A percentile compares a stretch with the other conserved stretches of the same genome.
phyloP scores from a whole-genome alignment of 2,329 filamentous ascomycete genomes.

The Sporothrix humicola region DNA sequence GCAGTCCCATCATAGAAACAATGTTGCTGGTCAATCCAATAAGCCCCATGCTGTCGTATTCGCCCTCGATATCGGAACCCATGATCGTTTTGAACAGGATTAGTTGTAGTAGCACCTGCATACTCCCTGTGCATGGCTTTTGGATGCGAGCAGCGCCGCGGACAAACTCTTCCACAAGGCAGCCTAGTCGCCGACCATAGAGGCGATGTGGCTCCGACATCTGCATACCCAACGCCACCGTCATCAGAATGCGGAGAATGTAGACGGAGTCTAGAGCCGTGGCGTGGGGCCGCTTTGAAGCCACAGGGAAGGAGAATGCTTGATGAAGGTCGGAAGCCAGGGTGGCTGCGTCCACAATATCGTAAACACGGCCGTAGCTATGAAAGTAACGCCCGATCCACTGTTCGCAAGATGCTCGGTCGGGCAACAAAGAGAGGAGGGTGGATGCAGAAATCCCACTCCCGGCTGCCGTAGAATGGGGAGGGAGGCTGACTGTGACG shows the following conservation, averaged over 20 bases:
- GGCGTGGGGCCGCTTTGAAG: background rate
- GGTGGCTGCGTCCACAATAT: slow-evolving; percentile 19
- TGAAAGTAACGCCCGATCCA: slow-evolving; percentile 30
- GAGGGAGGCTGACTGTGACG: background rate
- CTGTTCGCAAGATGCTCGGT: slow-evolving; percentile 24
- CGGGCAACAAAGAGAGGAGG: slow-evolving; percentile 23
- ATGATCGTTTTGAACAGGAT: slow-evolving; percentile 27
- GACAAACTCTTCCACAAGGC: slow-evolving; percentile 28
- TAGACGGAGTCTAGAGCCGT: slow-evolving; percentile 24
- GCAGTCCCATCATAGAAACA: slow-evolving; percentile 38
- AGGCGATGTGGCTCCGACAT: slow-evolving; percentile 29
- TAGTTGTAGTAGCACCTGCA: slow-evolving; percentile 30
- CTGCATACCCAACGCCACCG: slow-evolving; percentile 33
- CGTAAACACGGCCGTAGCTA: slow-evolving; percentile 28
- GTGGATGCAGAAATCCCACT: background rate
- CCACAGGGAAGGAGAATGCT: background rate
- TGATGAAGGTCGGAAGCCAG: slow-evolving; percentile 22
- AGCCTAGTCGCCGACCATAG: slow-evolving; percentile 30
- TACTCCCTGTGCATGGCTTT: slow-evolving; percentile 29
- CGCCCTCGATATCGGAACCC: slow-evolving; percentile 29
- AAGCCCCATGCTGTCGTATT: slow-evolving; percentile 8
- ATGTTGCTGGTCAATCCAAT: slow-evolving; percentile 33
- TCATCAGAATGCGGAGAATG: slow-evolving; percentile 25
- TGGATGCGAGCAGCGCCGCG: slow-evolving; percentile 2
- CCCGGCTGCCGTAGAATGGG: background rate